phyloP scores from a whole-genome alignment of 2,329 filamentous ascomycete species.

The Fusarium tjaetaba region DNA sequence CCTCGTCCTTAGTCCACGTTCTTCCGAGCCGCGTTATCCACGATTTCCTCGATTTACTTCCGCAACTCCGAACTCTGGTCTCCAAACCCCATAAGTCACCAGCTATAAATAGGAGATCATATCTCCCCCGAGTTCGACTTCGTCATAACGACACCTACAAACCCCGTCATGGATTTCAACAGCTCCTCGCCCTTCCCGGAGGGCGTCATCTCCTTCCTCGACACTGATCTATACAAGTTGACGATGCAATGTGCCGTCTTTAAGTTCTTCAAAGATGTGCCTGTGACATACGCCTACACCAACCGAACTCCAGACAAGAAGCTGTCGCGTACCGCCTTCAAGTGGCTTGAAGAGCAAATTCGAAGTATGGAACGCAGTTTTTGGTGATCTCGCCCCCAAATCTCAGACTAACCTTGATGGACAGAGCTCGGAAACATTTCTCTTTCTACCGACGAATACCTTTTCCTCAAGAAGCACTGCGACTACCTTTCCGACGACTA shows the following conservation, averaged over 20 bases:
- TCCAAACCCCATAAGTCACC: background rate
- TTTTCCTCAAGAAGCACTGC: conserved; percentile 81
- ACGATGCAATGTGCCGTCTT: conserved; percentile 98
- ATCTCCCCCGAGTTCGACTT: background rate
- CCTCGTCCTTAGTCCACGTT: background rate
- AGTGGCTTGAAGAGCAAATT: conserved; percentile 87
- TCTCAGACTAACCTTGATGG: conserved; percentile 41
- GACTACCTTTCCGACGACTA: conserved; percentile 82
- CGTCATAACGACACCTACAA: background rate
- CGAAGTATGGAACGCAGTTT: conserved; percentile 65
- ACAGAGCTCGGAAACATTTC: conserved; percentile 83
- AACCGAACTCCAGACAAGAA: conserved; percentile 96
- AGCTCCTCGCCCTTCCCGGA: conserved; percentile 74
- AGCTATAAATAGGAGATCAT: no score
- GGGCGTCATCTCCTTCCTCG: conserved; percentile 83
- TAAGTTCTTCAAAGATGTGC: conserved; percentile 85
- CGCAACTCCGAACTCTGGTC: conserved; percentile 22
- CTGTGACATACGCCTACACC: conserved; percentile 92
- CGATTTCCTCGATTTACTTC: conserved; percentile 20
- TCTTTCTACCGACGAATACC: conserved; percentile 80
- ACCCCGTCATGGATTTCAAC: conserved; percentile 69
- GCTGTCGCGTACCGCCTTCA: conserved; percentile 82
- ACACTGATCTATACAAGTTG: conserved; percentile 91
- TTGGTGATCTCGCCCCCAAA: background rate
- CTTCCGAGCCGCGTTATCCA: conserved; percentile 2